A percentile compares a stretch with the other conserved stretches of the same genome.
Conservation (phyloP, 768 basidiomycete genomes). For the Psilocybe azurescens region DNA sequence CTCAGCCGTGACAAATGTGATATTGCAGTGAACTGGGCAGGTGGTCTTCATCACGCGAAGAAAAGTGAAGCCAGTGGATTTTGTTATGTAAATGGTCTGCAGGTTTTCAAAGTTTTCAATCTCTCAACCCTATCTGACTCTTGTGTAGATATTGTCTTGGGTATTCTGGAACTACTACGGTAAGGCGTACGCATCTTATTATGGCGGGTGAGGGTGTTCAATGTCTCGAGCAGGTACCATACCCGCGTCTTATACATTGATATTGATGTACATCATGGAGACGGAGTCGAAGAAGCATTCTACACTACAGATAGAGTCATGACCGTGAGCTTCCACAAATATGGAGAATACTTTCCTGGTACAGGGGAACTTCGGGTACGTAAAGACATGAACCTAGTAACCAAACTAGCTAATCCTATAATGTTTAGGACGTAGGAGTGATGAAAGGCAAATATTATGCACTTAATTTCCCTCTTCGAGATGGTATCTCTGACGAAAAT, state of each 20-base stretch:
- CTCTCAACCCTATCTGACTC: conserved; percentile 1
- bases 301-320: conserved; percentile 99
- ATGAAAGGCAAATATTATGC: conserved; percentile 95
- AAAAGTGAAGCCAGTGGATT: conserved; percentile 99
- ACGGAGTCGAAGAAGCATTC: conserved; percentile 99
- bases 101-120: background rate
- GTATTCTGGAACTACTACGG: conserved; percentile 93
- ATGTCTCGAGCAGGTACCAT: conserved; percentile 69
- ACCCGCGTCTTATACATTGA: conserved; percentile 96
- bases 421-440: conserved; percentile 83
- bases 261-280: conserved; percentile 98
- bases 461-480: conserved; percentile 92
- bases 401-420: conserved; percentile 4
- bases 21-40: conserved; percentile 99
- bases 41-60: conserved; percentile 97
- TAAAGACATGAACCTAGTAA: background rate
- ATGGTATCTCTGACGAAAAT: conserved; percentile 94
- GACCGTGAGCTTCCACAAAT: conserved; percentile 98
- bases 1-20: conserved; percentile 97
- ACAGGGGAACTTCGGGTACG: conserved; percentile 92
- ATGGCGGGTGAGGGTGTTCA: background rate
- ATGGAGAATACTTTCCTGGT: conserved; percentile 98
- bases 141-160: conserved; percentile 90
- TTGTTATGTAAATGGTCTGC: conserved; percentile 95
- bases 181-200: conserved; percentile 30